Base-by-base conservation (phyloP, 805 yeast genomes). In the Yarrowia sp. region DNA sequence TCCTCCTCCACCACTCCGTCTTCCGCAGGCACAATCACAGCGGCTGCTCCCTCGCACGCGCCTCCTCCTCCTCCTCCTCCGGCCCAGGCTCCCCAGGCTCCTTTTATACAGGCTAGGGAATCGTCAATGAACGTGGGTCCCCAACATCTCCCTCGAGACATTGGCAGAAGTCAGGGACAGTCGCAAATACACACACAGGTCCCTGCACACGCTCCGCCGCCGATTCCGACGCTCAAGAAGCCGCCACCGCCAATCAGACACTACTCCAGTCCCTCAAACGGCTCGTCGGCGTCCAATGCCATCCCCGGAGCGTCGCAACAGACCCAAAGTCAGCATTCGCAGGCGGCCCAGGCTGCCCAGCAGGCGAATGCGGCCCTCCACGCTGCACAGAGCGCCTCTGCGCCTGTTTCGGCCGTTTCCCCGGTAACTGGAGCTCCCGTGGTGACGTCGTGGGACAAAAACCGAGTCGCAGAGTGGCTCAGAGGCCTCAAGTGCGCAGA, bases 381-480 rank as follows among this genome's bases (percentile, higher is more conserved):
- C 13, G 55, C 43, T 34, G 58, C 66, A 40, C 44, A 64, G 30
- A 30, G 44, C 17, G 46, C 46, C 15, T 50, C 47, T 2, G 44
- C 55, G 9, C 64, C 61, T 7, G 67, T 43, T 14, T 40, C 43
- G 9, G 39, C 52, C 17, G 43, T 38, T 36, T 33, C 69, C 1
- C 67, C 50, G 4, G 61, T 15, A 6, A 20, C 46, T 4, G 10
- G 39, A 20, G 33, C 60, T 3, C 49, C 56, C 15, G 4, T 20
- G 38, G 49, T 63, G n/a, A 49, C 56, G 19, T 17, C 50, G 34
- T 77, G 79, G 79, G 72, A 73, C 42, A 69, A 68, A n/a, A 61
- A 69, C 20, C 69, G 73, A 10, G 72, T 77, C 24, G 70, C 70
- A 19, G 74, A 74, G n/a, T 77, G 80, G 66, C 55, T 61, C n/a